These are phyloP conservation scores for Coniochaeta hoffmannii DNA, from an alignment of 2,329 filamentous ascomycete species.

Conservation along the genomic window DNA sequence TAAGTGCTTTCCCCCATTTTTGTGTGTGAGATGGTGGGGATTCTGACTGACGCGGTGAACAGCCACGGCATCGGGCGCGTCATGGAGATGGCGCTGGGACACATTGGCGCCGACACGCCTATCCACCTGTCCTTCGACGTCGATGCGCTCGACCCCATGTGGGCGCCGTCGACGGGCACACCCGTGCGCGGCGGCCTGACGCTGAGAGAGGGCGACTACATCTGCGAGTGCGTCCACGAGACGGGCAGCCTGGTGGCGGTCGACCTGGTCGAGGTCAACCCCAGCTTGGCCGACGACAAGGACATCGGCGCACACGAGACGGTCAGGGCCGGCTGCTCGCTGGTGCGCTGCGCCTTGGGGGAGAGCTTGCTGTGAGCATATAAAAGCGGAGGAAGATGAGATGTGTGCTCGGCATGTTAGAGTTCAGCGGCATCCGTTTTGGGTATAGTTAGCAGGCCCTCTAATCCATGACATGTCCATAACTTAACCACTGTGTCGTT, in stretches of 20 bases:
- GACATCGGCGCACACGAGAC: constrained; percentile 71
- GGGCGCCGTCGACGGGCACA: constrained; percentile 92
- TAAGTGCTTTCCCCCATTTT: constrained; percentile 29
- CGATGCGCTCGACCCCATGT: constrained; percentile 91
- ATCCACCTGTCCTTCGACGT: constrained; percentile 98
- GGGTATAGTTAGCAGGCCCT: background rate
- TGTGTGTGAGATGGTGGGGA: background rate
- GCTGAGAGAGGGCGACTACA: constrained; percentile 91
- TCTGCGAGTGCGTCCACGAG: constrained; percentile 80
- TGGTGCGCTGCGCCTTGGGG: constrained; percentile 85
- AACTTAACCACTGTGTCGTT: background rate
- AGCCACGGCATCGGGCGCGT: constrained; percentile 91
- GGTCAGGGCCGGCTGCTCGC: constrained; percentile 79
- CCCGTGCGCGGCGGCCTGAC: constrained; percentile 91
- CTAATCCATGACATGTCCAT: background rate
- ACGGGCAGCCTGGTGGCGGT: constrained; percentile 72
- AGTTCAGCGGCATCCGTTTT: background rate
- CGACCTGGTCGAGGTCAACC: constrained; percentile 79
- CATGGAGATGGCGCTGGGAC: constrained; percentile 95
- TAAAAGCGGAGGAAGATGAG: background rate
- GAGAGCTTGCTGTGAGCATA: constrained; percentile 77
- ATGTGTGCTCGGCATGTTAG: background rate
- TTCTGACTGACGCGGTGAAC: constrained; percentile 1
- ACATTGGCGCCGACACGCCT: constrained; percentile 89
- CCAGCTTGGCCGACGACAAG: constrained; percentile 54